phyloP scores from a whole-genome alignment of 148 eudicot genomes.

The Heliamphora exappendiculata region DNA sequence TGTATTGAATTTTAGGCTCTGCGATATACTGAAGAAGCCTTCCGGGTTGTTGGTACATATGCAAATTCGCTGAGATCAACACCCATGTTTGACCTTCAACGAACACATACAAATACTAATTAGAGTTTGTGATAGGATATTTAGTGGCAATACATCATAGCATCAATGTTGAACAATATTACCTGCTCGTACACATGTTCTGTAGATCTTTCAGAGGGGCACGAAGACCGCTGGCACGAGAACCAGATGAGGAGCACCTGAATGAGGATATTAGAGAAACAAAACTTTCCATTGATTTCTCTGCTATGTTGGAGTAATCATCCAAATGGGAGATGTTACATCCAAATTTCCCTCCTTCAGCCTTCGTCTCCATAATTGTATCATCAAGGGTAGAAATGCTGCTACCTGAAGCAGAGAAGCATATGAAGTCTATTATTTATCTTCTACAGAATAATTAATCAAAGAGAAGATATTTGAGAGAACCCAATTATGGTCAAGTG shows the following conservation, averaged over 20 bases:
- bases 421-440: constrained; percentile 13
- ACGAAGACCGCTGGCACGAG: constrained; percentile 97
- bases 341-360: constrained; percentile 57
- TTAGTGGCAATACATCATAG: not conserved
- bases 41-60: constrained; percentile 39
- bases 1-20: constrained; percentile 13
- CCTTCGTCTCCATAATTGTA: constrained; percentile 14
- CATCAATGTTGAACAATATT: not conserved
- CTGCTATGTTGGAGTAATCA: constrained; percentile 77
- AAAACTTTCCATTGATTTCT: constrained; percentile 78
- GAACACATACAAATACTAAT: not conserved
- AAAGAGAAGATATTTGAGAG: not conserved
- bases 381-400: constrained; percentile 19
- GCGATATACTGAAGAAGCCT: constrained; percentile 20
- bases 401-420: constrained; percentile 31
- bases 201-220: constrained; percentile 75
- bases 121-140: not conserved
- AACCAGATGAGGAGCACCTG: constrained; percentile 57
- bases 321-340: constrained; percentile 79
- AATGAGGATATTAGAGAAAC: constrained; percentile 70
- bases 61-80: constrained; percentile 54
- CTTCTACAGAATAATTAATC: not conserved
- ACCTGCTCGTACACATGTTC: constrained; percentile 51
- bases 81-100: constrained; percentile 36
- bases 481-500: not conserved